Base-by-base conservation (phyloP, 179 eudicot genomes). In the Drosera spatulata region DNA sequence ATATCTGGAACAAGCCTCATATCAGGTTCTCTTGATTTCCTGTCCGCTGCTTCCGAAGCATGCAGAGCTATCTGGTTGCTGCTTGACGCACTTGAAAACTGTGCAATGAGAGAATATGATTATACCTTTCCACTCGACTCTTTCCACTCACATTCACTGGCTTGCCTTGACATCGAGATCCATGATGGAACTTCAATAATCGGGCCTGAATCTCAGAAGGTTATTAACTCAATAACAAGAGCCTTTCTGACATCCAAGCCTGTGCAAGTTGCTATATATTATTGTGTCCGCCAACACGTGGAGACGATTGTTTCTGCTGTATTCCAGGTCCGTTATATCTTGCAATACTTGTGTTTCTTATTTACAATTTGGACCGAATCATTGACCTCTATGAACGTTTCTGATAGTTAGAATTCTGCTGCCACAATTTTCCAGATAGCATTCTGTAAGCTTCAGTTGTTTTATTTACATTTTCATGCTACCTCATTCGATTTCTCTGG, bases 11-110 rank as follows among this genome's bases (percentile, higher is more conserved):
- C 86, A 66, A 78, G 94, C 69, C 85, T 84, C 72, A 81, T 86
- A 60, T 85, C 97, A 38, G 93, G 96, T 68, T 94, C 95, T 60
- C 70, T 87, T 70, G 78, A 72, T 73, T 73, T 94, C 64, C 78
- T 85, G 66, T 85, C 91, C 65, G 90, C 85, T 78, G 96, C 96
- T 72, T 80, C 85, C 61, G 99, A 94, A 74, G 85, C 87, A 46
- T 94, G 94, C 68, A 80, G 67, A 81, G 91, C 91, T 44, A 76
- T 86, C 66, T 94, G 99, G 88, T 82, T 80, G 58, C 61, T 94
- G 63, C 63, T 84, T 54, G 84, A 86, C 73, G 94, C 87, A 56
- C 69, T 77, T 71, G 97, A 94, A 65, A 68, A 58, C 50, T 62
- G 75, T n/a, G 77, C 70, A 15, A 49, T 58, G 57, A 80, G 71